phyloP scores from a whole-genome alignment of 768 basidiomycete species.

The Xerocomellus amylosporus region DNA sequence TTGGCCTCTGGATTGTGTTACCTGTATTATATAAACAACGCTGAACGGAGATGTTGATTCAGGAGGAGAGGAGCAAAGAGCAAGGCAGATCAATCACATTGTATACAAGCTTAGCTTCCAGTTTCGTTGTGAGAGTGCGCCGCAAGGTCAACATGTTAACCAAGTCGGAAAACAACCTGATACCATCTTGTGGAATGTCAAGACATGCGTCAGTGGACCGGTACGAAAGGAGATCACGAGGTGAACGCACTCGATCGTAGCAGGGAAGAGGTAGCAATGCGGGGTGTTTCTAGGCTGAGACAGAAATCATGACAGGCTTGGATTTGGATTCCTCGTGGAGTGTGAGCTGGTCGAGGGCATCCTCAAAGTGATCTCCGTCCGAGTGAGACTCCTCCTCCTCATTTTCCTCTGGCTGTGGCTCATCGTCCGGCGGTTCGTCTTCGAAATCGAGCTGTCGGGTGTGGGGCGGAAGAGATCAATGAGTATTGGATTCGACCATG shows the following conservation, averaged over 20 bases:
- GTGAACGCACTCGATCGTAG: conserved; percentile 1
- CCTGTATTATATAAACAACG: neutral
- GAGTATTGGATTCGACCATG: conserved; percentile 1
- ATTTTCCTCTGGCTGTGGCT: conserved; percentile 24
- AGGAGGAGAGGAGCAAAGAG: neutral
- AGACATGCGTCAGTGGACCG: neutral
- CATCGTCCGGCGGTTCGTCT: conserved; percentile 64
- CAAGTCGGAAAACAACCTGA: neutral
- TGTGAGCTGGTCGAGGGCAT: conserved; percentile 63
- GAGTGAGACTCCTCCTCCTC: conserved; percentile 38
- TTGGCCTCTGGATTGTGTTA: no score
- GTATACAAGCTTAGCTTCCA: neutral
- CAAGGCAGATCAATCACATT: neutral
- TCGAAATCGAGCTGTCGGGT: conserved; percentile 72
- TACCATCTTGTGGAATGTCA: neutral
- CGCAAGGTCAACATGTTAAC: neutral
- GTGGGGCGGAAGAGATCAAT: neutral
- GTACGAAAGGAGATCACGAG: neutral
- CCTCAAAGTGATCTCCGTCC: conserved; percentile 52
- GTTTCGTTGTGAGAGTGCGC: neutral
- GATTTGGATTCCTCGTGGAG: conserved; percentile 13
- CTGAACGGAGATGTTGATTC: neutral
- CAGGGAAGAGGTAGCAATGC: neutral
- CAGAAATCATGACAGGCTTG: conserved; percentile 9
- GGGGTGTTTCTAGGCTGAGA: conserved; percentile 14